Base-by-base conservation (phyloP, 2,329 filamentous ascomycete genomes). In the Aspergillus sp. region DNA sequence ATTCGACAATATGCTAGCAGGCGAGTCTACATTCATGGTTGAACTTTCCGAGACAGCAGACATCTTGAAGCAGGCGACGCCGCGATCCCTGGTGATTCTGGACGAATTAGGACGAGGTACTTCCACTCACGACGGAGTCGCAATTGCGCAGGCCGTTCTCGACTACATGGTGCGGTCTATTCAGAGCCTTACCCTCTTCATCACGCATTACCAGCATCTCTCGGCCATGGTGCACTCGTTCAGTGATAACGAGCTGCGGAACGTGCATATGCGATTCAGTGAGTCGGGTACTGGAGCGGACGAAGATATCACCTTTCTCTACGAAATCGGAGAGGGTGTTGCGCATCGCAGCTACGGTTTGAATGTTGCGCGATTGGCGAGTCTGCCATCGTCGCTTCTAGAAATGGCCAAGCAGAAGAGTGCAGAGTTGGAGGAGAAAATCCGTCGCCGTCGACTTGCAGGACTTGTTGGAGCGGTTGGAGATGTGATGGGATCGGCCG, bases 21-120 rank as follows among this genome's bases (percentile, higher is more conserved):
- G 92, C 67, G 95, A 99, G 76, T 90, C 87, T 23, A 99, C 95
- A 12, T 99, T 99, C 78, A 97, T 98, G 92, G 93, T 99, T 55
- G 95, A 99, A 72, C 85, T 99, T 2, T 91, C 88, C 37, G 95
- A 99, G 75, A 98, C 95, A 1, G 87, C 90, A 1, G 87, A 92
- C 60, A 97, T 99, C 65, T 82, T 99, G 23, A 93, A 95, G 70
- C 86, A 91, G 68, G 95, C 93, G 0, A 95, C 92, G 0, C 87
- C 90, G 1, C 86, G 91, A 46, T 91, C 87, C 45, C 83, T 99
- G 6, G 89, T 99, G 61, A 91, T 99, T 45, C 85, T 99, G 6
- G 95, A 99, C 76, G 95, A 99, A 79, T 83, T 99, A 2, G 95
- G 95, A 35, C 85, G 95, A 55, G 95, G 95, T 52, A 99, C 95